Evolutionary conservation across 1,284 basidiomycete genomes (phyloP), one percentile per base, ranked within the genome.

Genomic region (Microbotryomycetes sp.): DNA sequence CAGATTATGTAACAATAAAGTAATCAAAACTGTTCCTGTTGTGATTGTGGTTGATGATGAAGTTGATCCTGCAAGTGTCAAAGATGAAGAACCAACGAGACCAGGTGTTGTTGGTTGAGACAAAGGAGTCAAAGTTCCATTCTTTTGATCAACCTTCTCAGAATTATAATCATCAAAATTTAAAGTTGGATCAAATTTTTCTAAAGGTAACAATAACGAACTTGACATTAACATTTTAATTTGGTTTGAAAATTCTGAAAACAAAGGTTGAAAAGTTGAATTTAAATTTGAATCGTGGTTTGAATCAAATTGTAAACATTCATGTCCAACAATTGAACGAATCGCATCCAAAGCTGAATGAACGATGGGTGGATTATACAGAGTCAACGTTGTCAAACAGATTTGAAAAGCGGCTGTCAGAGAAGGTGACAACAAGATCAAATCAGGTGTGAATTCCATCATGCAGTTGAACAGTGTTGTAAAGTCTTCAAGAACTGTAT

Each of bases 401-500:
- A 86, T 84, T 53, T 84, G 83, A 76, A 94, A 86, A 6, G 87
- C 86, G 54, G 84, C 74, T 3, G 87, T 82, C 73, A 96, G 87
- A 12, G 84, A 81, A 3, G 85, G 78, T 3, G 88, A 88, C 54
- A 85, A 79, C 77, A 93, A 86, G 66, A 92, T 83, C 45, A 89
- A 78, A 61, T 88, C 83, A 1, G 93, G 90, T 1, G 83, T 79
- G 66, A 81, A 79, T 56, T 86, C 81, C 49, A 87, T 75, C 72
- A 92, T 80, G 65, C 86, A 84, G 60, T 86, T 76, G 36, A 92
- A 79, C 74, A 92, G 82, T 70, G 92, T 90, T 57, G 92, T 76
- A 71, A 94, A 98, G 75, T 99, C 96, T 75, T 98, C 96, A 71
- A 99, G 79, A 36, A 97, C 96, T 96, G 71, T 7, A 65, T 51